A percentile compares a stretch with the other conserved stretches of the same genome.
Evolutionary conservation across 257 asterid species (phyloP).

Genomic region (Jacaranda mimosifolia): DNA sequence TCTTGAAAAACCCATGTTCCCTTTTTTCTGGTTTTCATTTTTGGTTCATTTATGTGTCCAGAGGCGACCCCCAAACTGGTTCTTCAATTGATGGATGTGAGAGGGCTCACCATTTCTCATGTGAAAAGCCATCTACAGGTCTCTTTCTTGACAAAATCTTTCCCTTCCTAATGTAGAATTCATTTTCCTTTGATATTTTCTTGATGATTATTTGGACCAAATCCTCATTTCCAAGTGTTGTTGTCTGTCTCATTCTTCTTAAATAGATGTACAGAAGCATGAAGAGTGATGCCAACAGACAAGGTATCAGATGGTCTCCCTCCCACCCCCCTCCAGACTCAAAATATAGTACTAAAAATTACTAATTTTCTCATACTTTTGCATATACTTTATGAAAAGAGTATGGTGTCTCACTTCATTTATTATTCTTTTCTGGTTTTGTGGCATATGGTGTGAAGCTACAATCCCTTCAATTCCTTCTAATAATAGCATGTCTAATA

Average conservation of each 20-base stretch:
- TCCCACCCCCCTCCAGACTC: neutral
- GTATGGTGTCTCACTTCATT: slow-evolving; percentile 43
- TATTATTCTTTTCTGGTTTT: slow-evolving; percentile 47
- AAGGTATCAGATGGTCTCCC: slow-evolving; percentile 44
- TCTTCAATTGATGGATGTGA: slow-evolving; percentile 82
- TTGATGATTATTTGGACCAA: neutral
- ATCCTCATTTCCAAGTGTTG: no score
- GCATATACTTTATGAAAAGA: slow-evolving; percentile 20
- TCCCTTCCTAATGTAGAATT: neutral
- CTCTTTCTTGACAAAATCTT: neutral
- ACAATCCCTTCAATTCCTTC: slow-evolving; percentile 33
- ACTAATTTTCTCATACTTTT: neutral
- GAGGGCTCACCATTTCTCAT: slow-evolving; percentile 91
- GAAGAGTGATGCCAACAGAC: slow-evolving; percentile 62
- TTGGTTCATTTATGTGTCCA: slow-evolving; percentile 24
- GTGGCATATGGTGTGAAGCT: slow-evolving; percentile 2
- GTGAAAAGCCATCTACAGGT: slow-evolving; percentile 96
- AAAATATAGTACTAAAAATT: slow-evolving; percentile 5
- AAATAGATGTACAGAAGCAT: slow-evolving; percentile 89
- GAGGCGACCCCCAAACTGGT: slow-evolving; percentile 93
- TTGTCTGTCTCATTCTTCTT: neutral
- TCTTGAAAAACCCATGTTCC: neutral
- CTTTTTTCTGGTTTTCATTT: neutral
- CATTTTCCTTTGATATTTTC: no score
- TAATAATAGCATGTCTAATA: slow-evolving; percentile 49